Percentiles rank a stretch among this genome's conserved stretches.
Conservation (phyloP, 2,329 filamentous ascomycete species). For the Trichoderma cornu-damae region DNA sequence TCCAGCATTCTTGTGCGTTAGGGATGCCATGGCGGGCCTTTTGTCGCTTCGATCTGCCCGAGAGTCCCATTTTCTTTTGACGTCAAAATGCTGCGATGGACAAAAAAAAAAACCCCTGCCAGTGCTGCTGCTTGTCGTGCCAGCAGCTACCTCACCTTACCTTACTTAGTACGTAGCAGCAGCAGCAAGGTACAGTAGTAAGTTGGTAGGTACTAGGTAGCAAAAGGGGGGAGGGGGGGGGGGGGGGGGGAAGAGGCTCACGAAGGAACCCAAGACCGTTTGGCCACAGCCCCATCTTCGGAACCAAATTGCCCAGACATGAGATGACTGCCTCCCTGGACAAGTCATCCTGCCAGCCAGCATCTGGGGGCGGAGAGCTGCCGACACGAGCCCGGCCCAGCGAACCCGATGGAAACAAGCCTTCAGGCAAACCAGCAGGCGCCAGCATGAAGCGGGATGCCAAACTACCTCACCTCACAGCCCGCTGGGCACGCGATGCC, state of each 20-base stretch:
- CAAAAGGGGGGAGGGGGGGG: too few relatives aligned
- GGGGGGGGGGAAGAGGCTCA: not conserved
- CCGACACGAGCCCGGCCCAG: constrained; percentile 1
- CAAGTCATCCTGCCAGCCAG: constrained; percentile 2
- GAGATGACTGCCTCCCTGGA: not conserved
- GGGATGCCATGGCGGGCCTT: not conserved
- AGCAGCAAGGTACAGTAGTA: too few relatives aligned
- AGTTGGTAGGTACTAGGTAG: too few relatives aligned
- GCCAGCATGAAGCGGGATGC: not conserved
- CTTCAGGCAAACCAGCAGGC: not conserved
- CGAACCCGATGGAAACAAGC: constrained; percentile 19
- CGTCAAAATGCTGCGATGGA: too few relatives aligned
- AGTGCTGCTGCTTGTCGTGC: too few relatives aligned
- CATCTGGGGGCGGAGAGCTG: constrained; percentile 7
- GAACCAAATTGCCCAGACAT: not conserved
- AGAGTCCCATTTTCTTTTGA: too few relatives aligned
- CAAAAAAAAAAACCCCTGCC: too few relatives aligned
- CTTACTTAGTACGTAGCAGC: too few relatives aligned
- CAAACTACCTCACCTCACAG: not conserved
- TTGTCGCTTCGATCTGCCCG: not conserved
- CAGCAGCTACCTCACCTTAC: too few relatives aligned
- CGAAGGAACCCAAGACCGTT: not conserved
- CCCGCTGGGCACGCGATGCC: not conserved
- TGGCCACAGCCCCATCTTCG: not conserved
- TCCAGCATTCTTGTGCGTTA: not conserved